These are phyloP conservation scores for Inonotus obliquus DNA, from an alignment of 1,284 basidiomycete species.

Conservation along the genomic window DNA sequence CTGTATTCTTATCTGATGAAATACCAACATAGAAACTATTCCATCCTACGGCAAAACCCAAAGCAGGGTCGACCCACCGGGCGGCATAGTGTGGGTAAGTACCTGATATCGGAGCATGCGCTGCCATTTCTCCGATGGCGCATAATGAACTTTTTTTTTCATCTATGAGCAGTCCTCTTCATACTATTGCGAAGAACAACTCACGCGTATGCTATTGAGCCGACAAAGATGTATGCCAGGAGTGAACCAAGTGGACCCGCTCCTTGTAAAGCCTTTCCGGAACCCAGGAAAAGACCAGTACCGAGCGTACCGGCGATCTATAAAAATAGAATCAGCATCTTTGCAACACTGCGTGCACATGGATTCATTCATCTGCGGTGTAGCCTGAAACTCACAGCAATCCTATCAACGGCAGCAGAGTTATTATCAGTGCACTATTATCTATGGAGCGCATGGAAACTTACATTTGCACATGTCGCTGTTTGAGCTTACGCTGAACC, in stretches of 20 bases:
- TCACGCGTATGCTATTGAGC: constrained; percentile 56
- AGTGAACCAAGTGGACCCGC: constrained; percentile 61
- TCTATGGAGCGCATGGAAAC: constrained; percentile 21
- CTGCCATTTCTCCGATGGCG: constrained; percentile 66
- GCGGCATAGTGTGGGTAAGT: constrained; percentile 68
- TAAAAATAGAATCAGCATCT: not conserved
- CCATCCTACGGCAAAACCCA: constrained; percentile 18
- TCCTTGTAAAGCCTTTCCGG: constrained; percentile 54
- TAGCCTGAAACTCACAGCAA: constrained; percentile 43
- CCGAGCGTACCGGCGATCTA: constrained; percentile 72
- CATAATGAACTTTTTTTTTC: constrained; percentile 44
- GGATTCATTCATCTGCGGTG: not conserved
- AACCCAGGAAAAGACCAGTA: constrained; percentile 79
- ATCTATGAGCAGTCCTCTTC: too few relatives aligned
- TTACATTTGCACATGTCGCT: constrained; percentile 70
- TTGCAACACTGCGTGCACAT: not conserved
- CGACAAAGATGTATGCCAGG: constrained; percentile 56
- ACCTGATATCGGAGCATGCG: constrained; percentile 68
- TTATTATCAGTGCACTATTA: constrained; percentile 7
- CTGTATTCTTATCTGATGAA: not conserved
- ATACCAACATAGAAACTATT: constrained; percentile 16
- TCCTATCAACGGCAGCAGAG: constrained; percentile 43
- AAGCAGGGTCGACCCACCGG: constrained; percentile 71
- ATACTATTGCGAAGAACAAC: constrained; percentile 25
- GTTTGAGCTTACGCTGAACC: constrained; percentile 59